A percentile compares a stretch with the other conserved stretches of the same genome.
These are phyloP conservation scores for Xylaria sp. DNA, from an alignment of 2,329 filamentous ascomycete species.

Conservation along the genomic window DNA sequence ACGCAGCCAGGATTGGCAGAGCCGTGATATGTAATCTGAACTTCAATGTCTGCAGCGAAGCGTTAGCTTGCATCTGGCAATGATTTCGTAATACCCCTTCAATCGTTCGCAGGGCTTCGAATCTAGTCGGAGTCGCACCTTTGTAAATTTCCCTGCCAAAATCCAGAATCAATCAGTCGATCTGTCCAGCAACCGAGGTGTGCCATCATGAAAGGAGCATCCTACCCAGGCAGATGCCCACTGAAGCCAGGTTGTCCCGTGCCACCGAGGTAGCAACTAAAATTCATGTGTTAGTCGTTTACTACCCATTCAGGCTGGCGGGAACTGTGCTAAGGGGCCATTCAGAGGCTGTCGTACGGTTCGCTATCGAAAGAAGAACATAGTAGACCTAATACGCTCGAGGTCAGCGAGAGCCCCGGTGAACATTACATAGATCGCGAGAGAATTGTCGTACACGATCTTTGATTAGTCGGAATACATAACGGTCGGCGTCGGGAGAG, in stretches of 20 bases:
- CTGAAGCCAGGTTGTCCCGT: constrained; percentile 81
- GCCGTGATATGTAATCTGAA: constrained; percentile 94
- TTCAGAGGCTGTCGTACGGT: constrained; percentile 55
- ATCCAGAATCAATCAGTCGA: constrained; percentile 16
- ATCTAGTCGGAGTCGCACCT: constrained; percentile 52
- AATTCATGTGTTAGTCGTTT: constrained; percentile 17
- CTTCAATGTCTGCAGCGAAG: constrained; percentile 73
- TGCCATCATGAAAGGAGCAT: constrained; percentile 25
- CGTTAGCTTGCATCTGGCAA: constrained; percentile 17
- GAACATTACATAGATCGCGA: neutral
- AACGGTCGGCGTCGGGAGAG: constrained; percentile 76
- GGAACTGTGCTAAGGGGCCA: neutral
- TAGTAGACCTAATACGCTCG: constrained; percentile 76
- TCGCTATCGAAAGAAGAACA: constrained; percentile 87
- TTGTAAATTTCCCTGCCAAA: constrained; percentile 87
- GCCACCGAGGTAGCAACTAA: constrained; percentile 82
- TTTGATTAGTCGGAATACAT: constrained; percentile 86
- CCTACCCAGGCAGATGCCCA: constrained; percentile 84
- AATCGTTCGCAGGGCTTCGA: neutral
- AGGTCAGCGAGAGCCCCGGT: constrained; percentile 14
- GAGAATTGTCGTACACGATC: constrained; percentile 55
- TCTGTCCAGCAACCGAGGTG: neutral
- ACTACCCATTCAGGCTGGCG: neutral
- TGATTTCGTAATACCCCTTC: no score
- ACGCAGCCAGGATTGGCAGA: constrained; percentile 83